Evolutionary conservation across 192 early-diverging fungal genomes (phyloP).

Genomic region (Mycoemilia scoparia): DNA sequence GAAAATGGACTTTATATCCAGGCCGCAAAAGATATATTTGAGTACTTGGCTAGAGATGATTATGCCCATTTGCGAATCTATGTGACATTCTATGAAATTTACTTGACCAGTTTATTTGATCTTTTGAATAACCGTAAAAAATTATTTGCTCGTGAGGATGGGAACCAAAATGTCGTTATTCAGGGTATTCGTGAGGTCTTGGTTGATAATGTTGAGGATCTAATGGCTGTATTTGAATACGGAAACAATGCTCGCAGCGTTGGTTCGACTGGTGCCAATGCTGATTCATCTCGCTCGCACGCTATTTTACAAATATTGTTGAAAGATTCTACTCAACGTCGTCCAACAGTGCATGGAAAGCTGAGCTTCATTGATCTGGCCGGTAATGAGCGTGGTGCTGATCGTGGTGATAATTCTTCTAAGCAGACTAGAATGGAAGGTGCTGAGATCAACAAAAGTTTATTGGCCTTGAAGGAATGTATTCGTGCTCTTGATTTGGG

Average conservation of each 20-base stretch:
- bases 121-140: constrained; percentile 77
- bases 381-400: constrained; percentile 93
- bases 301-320: constrained; percentile 89
- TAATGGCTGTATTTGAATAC: constrained; percentile 87
- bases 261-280: constrained; percentile 87
- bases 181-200: constrained; percentile 74
- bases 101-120: constrained; percentile 90
- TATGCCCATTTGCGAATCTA: constrained; percentile 59
- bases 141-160: constrained; percentile 92
- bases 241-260: constrained; percentile 81
- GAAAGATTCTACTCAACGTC: constrained; percentile 40
- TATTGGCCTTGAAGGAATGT: constrained; percentile 94
- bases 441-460: constrained; percentile 97
- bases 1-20: constrained; percentile 77
- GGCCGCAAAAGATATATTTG: constrained; percentile 85
- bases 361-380: constrained; percentile 97
- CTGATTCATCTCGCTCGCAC: constrained; percentile 90
- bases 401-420: constrained; percentile 77
- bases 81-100: constrained; percentile 93
- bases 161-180: constrained; percentile 84
- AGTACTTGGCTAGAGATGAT: constrained; percentile 42
- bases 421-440: constrained; percentile 96
- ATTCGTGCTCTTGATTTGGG: constrained; percentile 92
- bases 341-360: constrained; percentile 55
- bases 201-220: constrained; percentile 62